A percentile compares a stretch with the other conserved stretches of the same genome.
Evolutionary conservation across 768 basidiomycete genomes (phyloP).

Genomic region (Glaciozyma antarctica): DNA sequence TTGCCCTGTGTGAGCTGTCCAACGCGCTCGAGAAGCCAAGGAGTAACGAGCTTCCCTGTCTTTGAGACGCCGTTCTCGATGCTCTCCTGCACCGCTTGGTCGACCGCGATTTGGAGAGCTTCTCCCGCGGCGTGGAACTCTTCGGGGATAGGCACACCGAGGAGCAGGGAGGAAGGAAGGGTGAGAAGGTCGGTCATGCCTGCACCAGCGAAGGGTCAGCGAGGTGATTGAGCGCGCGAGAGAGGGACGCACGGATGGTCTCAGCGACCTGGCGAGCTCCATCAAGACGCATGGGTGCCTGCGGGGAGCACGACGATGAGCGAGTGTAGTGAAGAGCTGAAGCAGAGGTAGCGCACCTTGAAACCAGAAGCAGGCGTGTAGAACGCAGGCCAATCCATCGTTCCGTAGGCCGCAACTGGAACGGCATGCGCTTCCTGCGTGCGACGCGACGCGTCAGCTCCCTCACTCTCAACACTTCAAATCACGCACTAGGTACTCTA

Average conservation of each 20-base stretch:
- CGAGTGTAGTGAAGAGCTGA: too few species aligned
- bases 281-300: slow-evolving; percentile 64
- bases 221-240: too few species aligned
- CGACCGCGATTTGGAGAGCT: slow-evolving; percentile 63
- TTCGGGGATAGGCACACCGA: slow-evolving; percentile 83
- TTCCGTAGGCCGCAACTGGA: slow-evolving; percentile 71
- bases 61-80: slow-evolving; percentile 67
- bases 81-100: slow-evolving; percentile 74
- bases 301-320: neutral
- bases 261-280: slow-evolving; percentile 59
- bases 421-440: slow-evolving; percentile 90
- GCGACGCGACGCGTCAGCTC: neutral
- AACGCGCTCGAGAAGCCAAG: slow-evolving; percentile 81
- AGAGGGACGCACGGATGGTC: slow-evolving; percentile 53
- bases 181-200: slow-evolving; percentile 43
- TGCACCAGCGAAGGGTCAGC: neutral
- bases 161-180: slow-evolving; percentile 64
- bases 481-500: slow-evolving; percentile 42
- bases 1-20: slow-evolving; percentile 66
- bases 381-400: slow-evolving; percentile 86
- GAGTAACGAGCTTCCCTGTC: slow-evolving; percentile 82
- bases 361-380: slow-evolving; percentile 76
- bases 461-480: neutral
- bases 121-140: slow-evolving; percentile 59
- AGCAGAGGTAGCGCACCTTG: slow-evolving; percentile 38